Base-by-base conservation (phyloP, 352 stramenopile species). In the Globisporangium canariense region DNA sequence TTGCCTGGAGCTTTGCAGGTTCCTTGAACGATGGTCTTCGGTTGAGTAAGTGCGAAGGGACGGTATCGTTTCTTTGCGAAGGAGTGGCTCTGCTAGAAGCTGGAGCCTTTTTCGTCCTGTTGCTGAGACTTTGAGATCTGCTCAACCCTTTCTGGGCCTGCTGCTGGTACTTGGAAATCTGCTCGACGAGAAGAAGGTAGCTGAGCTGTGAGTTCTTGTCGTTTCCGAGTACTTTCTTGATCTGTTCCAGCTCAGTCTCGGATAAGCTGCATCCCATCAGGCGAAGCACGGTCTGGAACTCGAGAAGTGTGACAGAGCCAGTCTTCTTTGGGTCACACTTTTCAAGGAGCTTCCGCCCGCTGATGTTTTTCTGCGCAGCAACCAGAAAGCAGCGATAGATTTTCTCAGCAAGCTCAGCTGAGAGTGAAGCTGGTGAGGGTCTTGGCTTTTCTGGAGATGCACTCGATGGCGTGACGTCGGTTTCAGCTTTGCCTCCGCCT, bases 211-310 rank as follows among this genome's bases (percentile, higher is more conserved):
- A 65, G n/a, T 72, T 77, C 6, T 58, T 74, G 3, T 73, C 63
- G 18, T 81, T 75, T 36, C 79, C 77, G 40, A 91, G 73, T 38
- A 70, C 68, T 20, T 66, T 61, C 62, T 86, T 88, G 18, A 90
- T 60, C 49, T 84, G 72, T 10, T 74, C 73, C 14, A 86, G 60
- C 58, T 94, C 85, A 14, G 43, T 34, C 1, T 88, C 74, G 0
- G 70, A 70, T 1, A 94, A 67, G 6, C 67, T 62, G 66, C 85
- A 94, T 3, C 81, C 83, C 73, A 94, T 90, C 43, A 94, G 66
- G 1, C 85, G 79, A n/a, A 94, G 64, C 2, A 94, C 81, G 0
- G 83, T 92, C 62, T 90, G 77, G 43, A 91, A 85, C 61, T 94
- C 85, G 16, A 88, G 62, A 32, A 89, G 43, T 3, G 80, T 86